Percentiles rank a stretch among this genome's conserved stretches.
Evolutionary conservation across 257 asterid genomes (phyloP).

Genomic region (Capsicum pubescens): DNA sequence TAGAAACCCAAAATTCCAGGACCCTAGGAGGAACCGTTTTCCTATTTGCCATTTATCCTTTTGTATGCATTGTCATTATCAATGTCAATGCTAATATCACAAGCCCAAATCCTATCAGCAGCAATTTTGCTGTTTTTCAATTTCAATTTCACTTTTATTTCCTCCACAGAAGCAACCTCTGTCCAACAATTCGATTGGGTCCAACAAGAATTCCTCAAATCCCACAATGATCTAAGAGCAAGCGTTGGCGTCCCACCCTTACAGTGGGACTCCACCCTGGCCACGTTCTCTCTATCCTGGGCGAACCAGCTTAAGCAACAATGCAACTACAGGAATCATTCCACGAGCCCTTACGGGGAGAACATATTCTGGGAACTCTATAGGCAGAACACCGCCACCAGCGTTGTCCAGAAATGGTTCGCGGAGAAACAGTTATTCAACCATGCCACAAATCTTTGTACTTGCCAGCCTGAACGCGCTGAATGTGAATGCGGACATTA

Average conservation of each 20-base stretch:
- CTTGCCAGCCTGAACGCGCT: conserved; percentile 46
- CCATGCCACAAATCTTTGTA: conserved; percentile 30
- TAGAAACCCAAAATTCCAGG: not conserved
- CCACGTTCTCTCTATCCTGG: conserved; percentile 52
- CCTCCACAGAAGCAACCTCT: not conserved
- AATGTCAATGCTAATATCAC: not conserved
- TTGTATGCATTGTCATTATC: not conserved
- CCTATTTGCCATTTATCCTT: not conserved
- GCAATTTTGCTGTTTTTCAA: conserved; percentile 12
- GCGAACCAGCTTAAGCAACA: conserved; percentile 46
- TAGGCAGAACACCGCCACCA: conserved; percentile 49
- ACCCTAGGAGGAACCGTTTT: not conserved
- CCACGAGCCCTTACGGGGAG: conserved; percentile 52
- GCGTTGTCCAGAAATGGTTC: conserved; percentile 57
- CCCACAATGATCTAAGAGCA: conserved; percentile 58
- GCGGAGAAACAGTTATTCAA: conserved; percentile 49
- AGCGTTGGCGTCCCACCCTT: conserved; percentile 48
- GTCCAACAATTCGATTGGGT: conserved; percentile 31
- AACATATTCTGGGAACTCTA: conserved; percentile 63
- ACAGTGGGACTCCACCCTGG: conserved; percentile 48
- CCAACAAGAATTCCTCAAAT: conserved; percentile 52
- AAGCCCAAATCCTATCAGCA: conserved; percentile 10
- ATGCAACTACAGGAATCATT: conserved; percentile 50
- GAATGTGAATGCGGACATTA: conserved; percentile 84
- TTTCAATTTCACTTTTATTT: conserved; percentile 18